A percentile compares a stretch with the other conserved stretches of the same genome.
These are phyloP conservation scores for Phytophthora sojae DNA, from an alignment of 352 stramenopile species.

Conservation along the genomic window DNA sequence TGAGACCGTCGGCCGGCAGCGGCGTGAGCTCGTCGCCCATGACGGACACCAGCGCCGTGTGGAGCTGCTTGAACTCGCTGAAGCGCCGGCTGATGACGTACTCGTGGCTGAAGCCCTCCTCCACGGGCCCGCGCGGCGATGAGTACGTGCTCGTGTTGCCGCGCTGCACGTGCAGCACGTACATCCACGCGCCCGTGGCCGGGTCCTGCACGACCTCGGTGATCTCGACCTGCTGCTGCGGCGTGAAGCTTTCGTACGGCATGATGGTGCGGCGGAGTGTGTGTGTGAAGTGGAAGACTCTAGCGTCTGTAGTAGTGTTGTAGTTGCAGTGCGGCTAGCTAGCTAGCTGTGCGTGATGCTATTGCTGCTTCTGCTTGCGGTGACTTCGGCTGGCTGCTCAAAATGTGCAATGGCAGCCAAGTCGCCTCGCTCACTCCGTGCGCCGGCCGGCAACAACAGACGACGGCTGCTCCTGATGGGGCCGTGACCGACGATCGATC, in stretches of 20 bases:
- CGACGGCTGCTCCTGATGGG: slow-evolving; percentile 30
- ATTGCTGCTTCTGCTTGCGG: not conserved
- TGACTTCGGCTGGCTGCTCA: slow-evolving; percentile 4
- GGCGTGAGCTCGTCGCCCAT: slow-evolving; percentile 59
- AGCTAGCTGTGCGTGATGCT: not conserved
- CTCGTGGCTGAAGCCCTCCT: slow-evolving; percentile 45
- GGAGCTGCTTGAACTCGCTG: slow-evolving; percentile 74
- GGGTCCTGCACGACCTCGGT: slow-evolving; percentile 71
- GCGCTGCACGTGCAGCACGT: slow-evolving; percentile 63
- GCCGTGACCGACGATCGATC: slow-evolving; percentile 19
- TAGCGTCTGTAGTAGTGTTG: slow-evolving; percentile 3
- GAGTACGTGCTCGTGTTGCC: slow-evolving; percentile 44
- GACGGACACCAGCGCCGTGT: slow-evolving; percentile 54
- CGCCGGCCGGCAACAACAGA: slow-evolving; percentile 12
- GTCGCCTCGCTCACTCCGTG: slow-evolving; percentile 4
- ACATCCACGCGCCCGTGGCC: slow-evolving; percentile 65
- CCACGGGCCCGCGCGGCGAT: slow-evolving; percentile 36
- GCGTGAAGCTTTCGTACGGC: slow-evolving; percentile 83
- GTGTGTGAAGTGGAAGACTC: not conserved
- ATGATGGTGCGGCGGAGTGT: slow-evolving; percentile 30
- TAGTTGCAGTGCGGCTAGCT: not conserved
- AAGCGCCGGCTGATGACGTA: slow-evolving; percentile 79
- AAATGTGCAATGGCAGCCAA: slow-evolving; percentile 41
- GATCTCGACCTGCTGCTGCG: slow-evolving; percentile 66
- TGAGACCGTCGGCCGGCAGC: slow-evolving; percentile 64